Percentiles rank a stretch among this genome's conserved stretches.
Evolutionary conservation across 352 stramenopile genomes (phyloP).

Genomic region (Phytophthora boehmeriae): DNA sequence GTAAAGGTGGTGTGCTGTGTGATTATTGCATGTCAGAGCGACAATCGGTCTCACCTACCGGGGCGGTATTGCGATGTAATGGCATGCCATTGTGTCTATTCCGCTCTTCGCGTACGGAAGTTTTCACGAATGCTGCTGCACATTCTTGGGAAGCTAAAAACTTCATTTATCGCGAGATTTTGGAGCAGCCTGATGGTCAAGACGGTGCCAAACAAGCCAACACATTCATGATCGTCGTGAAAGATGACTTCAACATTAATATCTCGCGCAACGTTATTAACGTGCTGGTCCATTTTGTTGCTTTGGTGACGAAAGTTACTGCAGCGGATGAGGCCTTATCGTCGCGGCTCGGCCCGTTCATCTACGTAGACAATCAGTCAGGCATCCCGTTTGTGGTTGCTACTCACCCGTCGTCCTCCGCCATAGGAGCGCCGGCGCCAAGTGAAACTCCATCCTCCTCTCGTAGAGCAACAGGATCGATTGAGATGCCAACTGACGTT

Average conservation of each 20-base stretch:
- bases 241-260: conserved; percentile 86
- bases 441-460: conserved; percentile 28
- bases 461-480: conserved; percentile 41
- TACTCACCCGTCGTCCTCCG: conserved; percentile 49
- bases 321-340: conserved; percentile 42
- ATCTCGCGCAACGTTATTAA: conserved; percentile 84
- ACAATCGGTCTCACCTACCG: conserved; percentile 62
- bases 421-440: conserved; percentile 8
- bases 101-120: conserved; percentile 61
- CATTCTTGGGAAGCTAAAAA: conserved; percentile 82
- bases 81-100: conserved; percentile 80
- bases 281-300: conserved; percentile 78
- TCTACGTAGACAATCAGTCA: conserved; percentile 89
- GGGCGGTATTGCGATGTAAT: conserved; percentile 60
- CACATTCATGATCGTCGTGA: conserved; percentile 78
- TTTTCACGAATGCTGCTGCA: conserved; percentile 66
- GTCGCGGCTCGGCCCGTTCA: conserved; percentile 73
- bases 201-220: conserved; percentile 54
- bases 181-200: conserved; percentile 65
- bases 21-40: conserved; percentile 83
- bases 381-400: conserved; percentile 84
- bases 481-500: conserved; percentile 62
- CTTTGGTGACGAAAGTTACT: conserved; percentile 73
- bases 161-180: conserved; percentile 83
- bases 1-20: conserved; percentile 70